These are phyloP conservation scores for Boletus chippewaensis DNA, from an alignment of 1,284 basidiomycete species.

Conservation along the genomic window DNA sequence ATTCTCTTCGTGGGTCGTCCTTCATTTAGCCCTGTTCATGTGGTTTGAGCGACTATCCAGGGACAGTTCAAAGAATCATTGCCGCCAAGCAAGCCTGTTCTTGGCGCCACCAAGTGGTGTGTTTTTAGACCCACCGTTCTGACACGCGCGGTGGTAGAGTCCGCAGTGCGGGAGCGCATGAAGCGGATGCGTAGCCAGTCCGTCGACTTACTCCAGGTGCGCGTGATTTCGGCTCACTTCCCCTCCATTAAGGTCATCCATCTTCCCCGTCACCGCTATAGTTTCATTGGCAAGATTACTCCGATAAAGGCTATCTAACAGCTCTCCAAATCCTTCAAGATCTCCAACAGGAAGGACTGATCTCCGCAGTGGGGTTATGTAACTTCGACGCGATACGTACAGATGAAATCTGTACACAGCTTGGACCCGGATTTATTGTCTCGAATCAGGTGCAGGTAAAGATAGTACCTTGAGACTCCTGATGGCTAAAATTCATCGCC, in stretches of 20 bases:
- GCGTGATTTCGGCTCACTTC: not conserved
- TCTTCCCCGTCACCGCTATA: slow-evolving; percentile 23
- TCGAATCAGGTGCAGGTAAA: slow-evolving; percentile 78
- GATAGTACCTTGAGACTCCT: not conserved
- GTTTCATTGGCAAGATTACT: slow-evolving; percentile 81
- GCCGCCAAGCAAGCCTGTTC: slow-evolving; percentile 37
- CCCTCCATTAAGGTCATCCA: not conserved
- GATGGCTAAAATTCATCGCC: slow-evolving; percentile 12
- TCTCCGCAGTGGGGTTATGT: slow-evolving; percentile 65
- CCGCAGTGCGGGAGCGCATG: slow-evolving; percentile 65
- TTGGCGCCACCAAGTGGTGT: slow-evolving; percentile 80
- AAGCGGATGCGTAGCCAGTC: slow-evolving; percentile 42
- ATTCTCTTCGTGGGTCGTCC: slow-evolving; percentile 58
- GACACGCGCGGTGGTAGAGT: slow-evolving; percentile 51
- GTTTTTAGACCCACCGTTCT: slow-evolving; percentile 55
- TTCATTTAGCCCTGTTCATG: not conserved
- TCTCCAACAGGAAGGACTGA: slow-evolving; percentile 55
- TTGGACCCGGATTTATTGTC: slow-evolving; percentile 62
- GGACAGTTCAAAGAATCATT: slow-evolving; percentile 57
- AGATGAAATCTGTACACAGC: slow-evolving; percentile 70
- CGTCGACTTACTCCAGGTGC: slow-evolving; percentile 68
- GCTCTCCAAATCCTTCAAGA: slow-evolving; percentile 56
- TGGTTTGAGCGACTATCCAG: slow-evolving; percentile 34
- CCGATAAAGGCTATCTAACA: slow-evolving; percentile 58
- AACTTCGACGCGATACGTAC: slow-evolving; percentile 73